Base-by-base conservation (phyloP, 208 protist species). In the Leishmania guyanensis region DNA sequence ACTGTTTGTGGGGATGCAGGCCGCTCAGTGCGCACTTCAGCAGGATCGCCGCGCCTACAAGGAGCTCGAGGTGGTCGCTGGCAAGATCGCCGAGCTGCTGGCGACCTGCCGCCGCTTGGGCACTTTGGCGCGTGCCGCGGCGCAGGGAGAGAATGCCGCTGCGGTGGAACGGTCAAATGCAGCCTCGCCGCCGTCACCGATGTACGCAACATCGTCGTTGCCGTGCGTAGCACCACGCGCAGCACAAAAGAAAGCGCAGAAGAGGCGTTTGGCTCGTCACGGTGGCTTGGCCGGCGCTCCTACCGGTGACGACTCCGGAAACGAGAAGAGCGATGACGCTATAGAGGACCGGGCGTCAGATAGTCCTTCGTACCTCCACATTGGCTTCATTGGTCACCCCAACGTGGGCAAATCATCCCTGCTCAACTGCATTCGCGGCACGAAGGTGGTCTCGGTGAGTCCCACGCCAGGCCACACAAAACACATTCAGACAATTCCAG, bases 391-490 rank as follows among this genome's bases (percentile, higher is more conserved):
- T 14, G 97, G 97, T n/a, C 90, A 96, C 78, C 97, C 97, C 3
- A 98, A 98, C 86, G 98, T 99, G 5, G 99, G 99, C 58, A 99
- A 99, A 88, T 98, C 93, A 12, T 97, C 93, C 58, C 79, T 99
- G 66, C 90, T 99, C 29, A 99, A 99, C 89, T 98, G 91, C 84
- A 90, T 99, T 56, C 91, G 98, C 53, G 98, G 97, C 50, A 97
- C 93, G 43, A 99, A 99, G 80, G 98, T 99, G 16, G 98, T 99
- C 22, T 97, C 91, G 26, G 93, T 97, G n/a, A 98, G 92, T 71
- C 80, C 89, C 26, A 99, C 97, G 22, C 95, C 98, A 6, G 99
- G 99, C 0, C 98, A 99, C 87, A 99, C 98, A 29, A 99, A 99
- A 79, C 97, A 99, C 77, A 81, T 99, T 46, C 98, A 99, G 86